Conservation (phyloP, 441 rosid species). For the Euphorbia celastroides region DNA sequence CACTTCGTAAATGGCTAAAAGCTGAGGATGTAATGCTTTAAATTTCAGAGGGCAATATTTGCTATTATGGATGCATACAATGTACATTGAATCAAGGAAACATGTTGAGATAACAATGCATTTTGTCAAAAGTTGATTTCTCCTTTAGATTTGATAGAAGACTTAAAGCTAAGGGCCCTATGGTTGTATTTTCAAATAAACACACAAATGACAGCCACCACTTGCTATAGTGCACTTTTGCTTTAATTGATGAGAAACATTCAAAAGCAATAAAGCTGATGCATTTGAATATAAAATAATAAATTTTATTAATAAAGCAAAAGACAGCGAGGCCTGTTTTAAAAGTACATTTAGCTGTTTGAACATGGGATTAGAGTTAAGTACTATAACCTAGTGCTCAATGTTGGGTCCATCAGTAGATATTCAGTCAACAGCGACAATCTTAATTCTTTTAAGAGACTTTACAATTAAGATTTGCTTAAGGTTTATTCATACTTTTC, state of each 20-base stretch:
- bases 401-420: no score
- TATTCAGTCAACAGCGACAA: no score
- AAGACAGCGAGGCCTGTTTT: not conserved
- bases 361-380: no score
- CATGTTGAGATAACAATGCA: no score
- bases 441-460: no score
- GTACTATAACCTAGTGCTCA: no score
- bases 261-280: constrained; percentile 2
- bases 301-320: not conserved
- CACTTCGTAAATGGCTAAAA: not conserved
- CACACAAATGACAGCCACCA: constrained; percentile 8
- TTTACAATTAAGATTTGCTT: no score
- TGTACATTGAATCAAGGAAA: not conserved
- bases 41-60: not conserved
- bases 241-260: not conserved
- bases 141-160: not conserved
- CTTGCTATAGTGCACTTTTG: not conserved
- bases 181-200: not conserved
- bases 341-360: no score
- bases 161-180: not conserved
- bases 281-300: constrained; percentile 4
- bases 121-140: constrained; percentile 6
- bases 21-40: not conserved
- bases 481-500: no score
- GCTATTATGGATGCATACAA: not conserved